Conservation (phyloP, 2,329 filamentous ascomycete species). For the Microsporum ferrugineum region DNA sequence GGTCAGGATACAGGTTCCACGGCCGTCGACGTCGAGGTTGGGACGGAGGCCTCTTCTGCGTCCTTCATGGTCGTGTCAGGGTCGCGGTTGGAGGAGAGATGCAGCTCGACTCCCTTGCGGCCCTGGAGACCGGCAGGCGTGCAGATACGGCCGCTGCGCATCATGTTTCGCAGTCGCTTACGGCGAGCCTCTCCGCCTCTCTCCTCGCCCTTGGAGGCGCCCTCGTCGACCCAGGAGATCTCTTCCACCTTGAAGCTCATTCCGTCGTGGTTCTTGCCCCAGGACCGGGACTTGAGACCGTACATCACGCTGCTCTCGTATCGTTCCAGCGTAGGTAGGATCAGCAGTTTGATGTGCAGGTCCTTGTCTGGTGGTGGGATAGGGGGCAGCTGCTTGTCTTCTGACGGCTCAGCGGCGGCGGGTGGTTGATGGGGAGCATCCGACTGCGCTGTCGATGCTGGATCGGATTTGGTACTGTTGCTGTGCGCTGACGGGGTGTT, state of each 20-base stretch:
- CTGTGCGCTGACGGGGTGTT: not conserved
- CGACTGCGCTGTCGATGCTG: not conserved
- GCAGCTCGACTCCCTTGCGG: conserved; percentile 9
- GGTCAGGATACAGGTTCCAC: not conserved
- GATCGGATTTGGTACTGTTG: conserved; percentile 5
- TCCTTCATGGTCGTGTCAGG: not conserved
- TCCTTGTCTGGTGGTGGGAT: conserved; percentile 57
- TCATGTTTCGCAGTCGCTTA: conserved; percentile 37
- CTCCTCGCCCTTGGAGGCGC: conserved; percentile 38
- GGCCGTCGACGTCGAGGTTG: not conserved
- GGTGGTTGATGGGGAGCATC: not conserved
- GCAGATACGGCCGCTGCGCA: conserved; percentile 33
- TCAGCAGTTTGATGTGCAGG: conserved; percentile 72
- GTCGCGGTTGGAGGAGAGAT: not conserved
- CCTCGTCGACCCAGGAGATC: conserved; percentile 75
- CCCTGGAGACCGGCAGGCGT: conserved; percentile 23
- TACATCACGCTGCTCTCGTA: conserved; percentile 67
- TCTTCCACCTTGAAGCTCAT: conserved; percentile 77
- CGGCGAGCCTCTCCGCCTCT: conserved; percentile 38
- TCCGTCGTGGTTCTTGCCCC: conserved; percentile 67
- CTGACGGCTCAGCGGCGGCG: conserved; percentile 13
- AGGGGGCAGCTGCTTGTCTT: conserved; percentile 21
- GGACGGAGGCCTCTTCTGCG: not conserved
- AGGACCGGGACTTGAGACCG: conserved; percentile 71
- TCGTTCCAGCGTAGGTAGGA: conserved; percentile 65